A percentile compares a stretch with the other conserved stretches of the same genome.
Evolutionary conservation across 257 asterid species (phyloP).

Genomic region (Paraleonurus japonicus): DNA sequence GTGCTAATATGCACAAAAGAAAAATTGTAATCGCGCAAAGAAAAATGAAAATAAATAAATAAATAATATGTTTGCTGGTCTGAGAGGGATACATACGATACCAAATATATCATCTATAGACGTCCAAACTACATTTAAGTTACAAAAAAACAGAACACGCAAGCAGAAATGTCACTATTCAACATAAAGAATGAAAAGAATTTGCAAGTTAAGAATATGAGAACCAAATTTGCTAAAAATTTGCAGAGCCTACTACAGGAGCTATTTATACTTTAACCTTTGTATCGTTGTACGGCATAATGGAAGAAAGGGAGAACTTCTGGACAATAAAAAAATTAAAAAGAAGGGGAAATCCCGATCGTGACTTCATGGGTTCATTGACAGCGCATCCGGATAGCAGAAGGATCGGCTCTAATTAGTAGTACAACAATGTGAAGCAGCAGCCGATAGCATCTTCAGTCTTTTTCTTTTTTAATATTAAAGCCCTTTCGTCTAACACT

Average conservation of each 20-base stretch:
- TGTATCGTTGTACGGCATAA: slow-evolving; percentile 26
- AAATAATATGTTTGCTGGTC: too few species aligned
- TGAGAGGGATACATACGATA: not conserved
- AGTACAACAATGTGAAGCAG: slow-evolving; percentile 22
- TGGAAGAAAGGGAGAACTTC: not conserved
- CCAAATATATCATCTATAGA: slow-evolving; percentile 19
- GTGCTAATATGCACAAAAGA: too few species aligned
- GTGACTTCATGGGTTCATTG: slow-evolving; percentile 8
- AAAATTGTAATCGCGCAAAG: too few species aligned
- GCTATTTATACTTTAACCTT: slow-evolving; percentile 33
- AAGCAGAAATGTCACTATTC: slow-evolving; percentile 25
- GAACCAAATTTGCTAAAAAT: slow-evolving; percentile 34
- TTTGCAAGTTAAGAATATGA: slow-evolving; percentile 27
- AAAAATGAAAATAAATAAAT: too few species aligned
- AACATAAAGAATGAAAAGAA: slow-evolving; percentile 43
- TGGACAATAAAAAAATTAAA: not conserved
- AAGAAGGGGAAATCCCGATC: slow-evolving; percentile 22
- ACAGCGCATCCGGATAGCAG: slow-evolving; percentile 12
- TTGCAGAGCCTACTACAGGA: slow-evolving; percentile 40
- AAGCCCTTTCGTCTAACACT: slow-evolving; percentile 6
- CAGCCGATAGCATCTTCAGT: slow-evolving; percentile 13
- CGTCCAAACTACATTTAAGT: slow-evolving; percentile 19
- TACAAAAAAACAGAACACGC: slow-evolving; percentile 28
- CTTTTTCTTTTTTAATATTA: not conserved
- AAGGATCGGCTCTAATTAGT: slow-evolving; percentile 22